These are phyloP conservation scores for Xerophyta viscosa DNA, from an alignment of 106 monocot genomes.

Conservation along the genomic window DNA sequence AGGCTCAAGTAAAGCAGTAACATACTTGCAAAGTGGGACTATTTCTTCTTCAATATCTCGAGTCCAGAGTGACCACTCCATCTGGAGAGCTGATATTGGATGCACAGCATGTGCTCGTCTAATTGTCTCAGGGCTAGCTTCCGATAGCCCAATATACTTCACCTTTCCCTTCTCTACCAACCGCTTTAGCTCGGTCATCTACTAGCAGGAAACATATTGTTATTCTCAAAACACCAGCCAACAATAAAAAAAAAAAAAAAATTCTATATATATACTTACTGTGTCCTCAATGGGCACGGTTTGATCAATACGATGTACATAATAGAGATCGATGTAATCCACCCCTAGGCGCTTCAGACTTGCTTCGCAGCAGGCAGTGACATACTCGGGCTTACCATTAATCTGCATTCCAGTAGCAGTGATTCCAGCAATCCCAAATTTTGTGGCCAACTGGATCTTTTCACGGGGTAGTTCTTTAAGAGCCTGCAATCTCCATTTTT, in stretches of 20 bases:
- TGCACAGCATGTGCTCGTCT: conserved; percentile 77
- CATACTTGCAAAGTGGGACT: conserved; percentile 58
- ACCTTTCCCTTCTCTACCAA: conserved; percentile 69
- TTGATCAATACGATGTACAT: conserved; percentile 67
- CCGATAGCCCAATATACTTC: conserved; percentile 79
- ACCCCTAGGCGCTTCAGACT: conserved; percentile 74
- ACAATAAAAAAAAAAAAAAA: background rate
- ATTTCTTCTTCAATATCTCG: conserved; percentile 61
- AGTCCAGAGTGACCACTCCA: conserved; percentile 86
- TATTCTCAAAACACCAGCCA: no score
- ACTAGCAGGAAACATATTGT: background rate
- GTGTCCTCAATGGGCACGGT: conserved; percentile 76
- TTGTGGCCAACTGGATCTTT: conserved; percentile 21
- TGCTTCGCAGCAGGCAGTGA: conserved; percentile 48
- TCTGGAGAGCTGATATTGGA: conserved; percentile 72
- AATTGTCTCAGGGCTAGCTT: conserved; percentile 75
- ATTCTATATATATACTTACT: no score
- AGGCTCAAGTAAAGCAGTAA: background rate
- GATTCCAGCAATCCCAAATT: conserved; percentile 26
- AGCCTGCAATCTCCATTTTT: no score
- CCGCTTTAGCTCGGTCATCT: conserved; percentile 38
- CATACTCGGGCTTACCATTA: conserved; percentile 48
- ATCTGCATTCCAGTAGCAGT: background rate
- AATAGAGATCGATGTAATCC: conserved; percentile 88
- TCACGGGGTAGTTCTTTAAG: conserved; percentile 45